These are phyloP conservation scores for Malania oleifera DNA, from an alignment of 164 flowering plant species.

Conservation along the genomic window DNA sequence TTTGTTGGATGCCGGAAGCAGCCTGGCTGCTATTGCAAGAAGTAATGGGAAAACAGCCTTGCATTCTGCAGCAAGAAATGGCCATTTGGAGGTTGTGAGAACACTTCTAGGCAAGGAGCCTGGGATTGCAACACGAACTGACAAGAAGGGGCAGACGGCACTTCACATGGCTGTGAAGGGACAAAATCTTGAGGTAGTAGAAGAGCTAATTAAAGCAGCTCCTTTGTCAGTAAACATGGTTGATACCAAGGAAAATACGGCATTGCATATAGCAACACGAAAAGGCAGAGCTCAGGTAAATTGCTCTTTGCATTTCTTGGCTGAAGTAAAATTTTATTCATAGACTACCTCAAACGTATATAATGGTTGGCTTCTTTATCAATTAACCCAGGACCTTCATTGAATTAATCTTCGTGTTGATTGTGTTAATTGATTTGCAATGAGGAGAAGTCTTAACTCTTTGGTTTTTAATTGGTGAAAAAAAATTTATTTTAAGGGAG, in stretches of 20 bases:
- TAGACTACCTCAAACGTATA: background rate
- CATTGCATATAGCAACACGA: conserved; percentile 79
- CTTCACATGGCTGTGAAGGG: conserved; percentile 98
- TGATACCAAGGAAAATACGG: conserved; percentile 77
- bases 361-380: background rate
- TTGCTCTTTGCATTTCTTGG: background rate
- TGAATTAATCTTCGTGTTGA: too few species aligned
- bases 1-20: conserved; percentile 59
- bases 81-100: conserved; percentile 66
- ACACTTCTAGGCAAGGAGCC: conserved; percentile 64
- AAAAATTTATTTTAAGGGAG: too few species aligned
- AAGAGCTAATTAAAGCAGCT: conserved; percentile 57
- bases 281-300: conserved; percentile 81
- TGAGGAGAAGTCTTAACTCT: too few species aligned
- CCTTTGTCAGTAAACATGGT: conserved; percentile 61
- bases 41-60: conserved; percentile 91
- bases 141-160: conserved; percentile 95
- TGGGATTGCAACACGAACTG: conserved; percentile 46
- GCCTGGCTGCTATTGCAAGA: conserved; percentile 66
- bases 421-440: too few species aligned
- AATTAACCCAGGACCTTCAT: too few species aligned
- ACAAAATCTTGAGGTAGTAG: conserved; percentile 65
- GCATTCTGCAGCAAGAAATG: conserved; percentile 93
- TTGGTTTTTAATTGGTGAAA: too few species aligned
- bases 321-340: background rate